These are phyloP conservation scores for Exophiala xenobiotica DNA, from an alignment of 2,329 filamentous ascomycete species.

Conservation along the genomic window DNA sequence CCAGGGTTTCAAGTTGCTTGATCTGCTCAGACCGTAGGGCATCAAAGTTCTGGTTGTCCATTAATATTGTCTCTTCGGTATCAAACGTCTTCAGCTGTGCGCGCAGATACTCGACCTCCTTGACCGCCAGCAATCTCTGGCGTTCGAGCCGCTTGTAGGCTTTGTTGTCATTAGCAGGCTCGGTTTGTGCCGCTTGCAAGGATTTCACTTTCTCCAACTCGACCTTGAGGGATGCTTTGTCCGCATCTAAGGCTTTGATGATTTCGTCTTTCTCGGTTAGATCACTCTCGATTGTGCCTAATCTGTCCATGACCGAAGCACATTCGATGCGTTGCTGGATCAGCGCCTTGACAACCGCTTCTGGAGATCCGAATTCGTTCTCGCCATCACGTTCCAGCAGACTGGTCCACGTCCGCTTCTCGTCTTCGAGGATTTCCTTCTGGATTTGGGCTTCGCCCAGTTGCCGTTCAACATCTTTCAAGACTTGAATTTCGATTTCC, in stretches of 20 bases:
- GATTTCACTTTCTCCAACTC: conserved; percentile 70
- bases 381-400: conserved; percentile 72
- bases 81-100: conserved; percentile 89
- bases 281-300: conserved; percentile 78
- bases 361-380: conserved; percentile 80
- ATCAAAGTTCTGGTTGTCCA: conserved; percentile 70
- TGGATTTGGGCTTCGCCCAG: conserved; percentile 78
- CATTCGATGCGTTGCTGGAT: conserved; percentile 78
- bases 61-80: conserved; percentile 81
- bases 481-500: conserved; percentile 72
- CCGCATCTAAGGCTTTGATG: conserved; percentile 69
- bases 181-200: conserved; percentile 41
- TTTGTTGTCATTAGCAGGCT: conserved; percentile 55
- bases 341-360: conserved; percentile 79
- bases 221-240: conserved; percentile 62
- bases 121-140: conserved; percentile 79
- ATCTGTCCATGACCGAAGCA: conserved; percentile 73
- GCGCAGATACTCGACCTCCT: conserved; percentile 91
- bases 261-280: conserved; percentile 72
- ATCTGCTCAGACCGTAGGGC: conserved; percentile 67
- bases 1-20: conserved; percentile 76
- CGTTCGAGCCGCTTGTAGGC: conserved; percentile 74
- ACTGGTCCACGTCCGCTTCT: conserved; percentile 80
- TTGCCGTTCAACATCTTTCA: conserved; percentile 72
- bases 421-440: conserved; percentile 82